Percentiles rank a stretch among this genome's conserved stretches.
phyloP scores from a whole-genome alignment of 2,329 filamentous ascomycete genomes.

The Paraconiothyrium brasiliense region DNA sequence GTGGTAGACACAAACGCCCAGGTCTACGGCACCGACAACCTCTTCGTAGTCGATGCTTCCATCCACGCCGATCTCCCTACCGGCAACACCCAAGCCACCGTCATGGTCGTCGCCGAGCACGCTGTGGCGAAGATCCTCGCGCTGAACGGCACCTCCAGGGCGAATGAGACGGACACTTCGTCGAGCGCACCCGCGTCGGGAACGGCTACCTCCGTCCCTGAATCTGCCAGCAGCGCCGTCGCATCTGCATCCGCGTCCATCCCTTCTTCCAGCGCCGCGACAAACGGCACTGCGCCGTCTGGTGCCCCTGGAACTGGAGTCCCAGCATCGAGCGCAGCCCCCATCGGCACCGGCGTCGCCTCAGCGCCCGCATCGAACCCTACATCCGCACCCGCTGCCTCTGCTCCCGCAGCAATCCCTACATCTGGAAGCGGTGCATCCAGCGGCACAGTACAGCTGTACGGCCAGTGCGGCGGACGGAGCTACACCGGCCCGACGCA shows the following conservation, averaged over 20 bases:
- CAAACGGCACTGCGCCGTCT: too few species aligned
- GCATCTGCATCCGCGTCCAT: background rate
- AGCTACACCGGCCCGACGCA: constrained; percentile 34
- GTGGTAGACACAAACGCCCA: constrained; percentile 60
- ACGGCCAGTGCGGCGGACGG: constrained; percentile 22
- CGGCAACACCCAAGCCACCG: constrained; percentile 72
- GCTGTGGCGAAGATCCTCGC: constrained; percentile 64
- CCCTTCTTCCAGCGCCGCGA: background rate
- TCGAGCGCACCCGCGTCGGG: background rate
- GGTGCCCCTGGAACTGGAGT: too few species aligned
- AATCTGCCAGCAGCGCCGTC: background rate
- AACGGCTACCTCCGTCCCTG: background rate
- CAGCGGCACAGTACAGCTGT: constrained; percentile 1
- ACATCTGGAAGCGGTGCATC: background rate
- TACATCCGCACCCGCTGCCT: background rate
- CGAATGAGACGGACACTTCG: constrained; percentile 9
- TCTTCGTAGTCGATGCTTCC: constrained; percentile 58
- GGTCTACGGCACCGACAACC: constrained; percentile 56
- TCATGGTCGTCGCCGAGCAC: constrained; percentile 71
- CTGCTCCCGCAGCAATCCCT: background rate
- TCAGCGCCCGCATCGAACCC: background rate
- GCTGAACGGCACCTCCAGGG: constrained; percentile 30
- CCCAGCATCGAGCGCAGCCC: background rate
- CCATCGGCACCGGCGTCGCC: background rate
- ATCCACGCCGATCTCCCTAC: constrained; percentile 73